phyloP scores from a whole-genome alignment of 768 basidiomycete species.

The Dendrothele bispora region DNA sequence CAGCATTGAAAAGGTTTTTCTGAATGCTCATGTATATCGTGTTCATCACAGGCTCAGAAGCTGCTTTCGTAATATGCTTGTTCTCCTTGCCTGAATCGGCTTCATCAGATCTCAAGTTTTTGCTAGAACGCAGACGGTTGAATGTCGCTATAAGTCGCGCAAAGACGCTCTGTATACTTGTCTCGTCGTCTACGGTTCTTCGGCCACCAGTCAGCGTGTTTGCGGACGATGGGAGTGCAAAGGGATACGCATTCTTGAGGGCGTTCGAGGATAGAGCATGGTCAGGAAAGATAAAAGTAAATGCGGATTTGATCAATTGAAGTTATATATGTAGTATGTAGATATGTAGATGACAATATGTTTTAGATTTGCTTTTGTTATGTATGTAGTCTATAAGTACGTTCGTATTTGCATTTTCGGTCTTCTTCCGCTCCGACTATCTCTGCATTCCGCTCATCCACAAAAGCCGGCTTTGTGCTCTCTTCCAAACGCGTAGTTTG shows the following conservation, averaged over 20 bases:
- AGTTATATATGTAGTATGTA: too few relatives aligned
- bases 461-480: too few relatives aligned
- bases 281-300: slow-evolving; percentile 36
- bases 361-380: neutral
- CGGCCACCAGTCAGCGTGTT: slow-evolving; percentile 44
- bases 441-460: neutral
- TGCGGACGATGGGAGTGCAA: slow-evolving; percentile 41
- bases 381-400: neutral
- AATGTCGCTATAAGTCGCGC: slow-evolving; percentile 57
- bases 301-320: too few relatives aligned
- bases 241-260: slow-evolving; percentile 49
- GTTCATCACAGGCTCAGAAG: slow-evolving; percentile 44
- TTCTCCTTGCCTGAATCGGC: slow-evolving; percentile 44
- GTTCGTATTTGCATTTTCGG: neutral
- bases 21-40: neutral
- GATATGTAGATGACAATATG: neutral
- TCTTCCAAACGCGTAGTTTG: too few relatives aligned
- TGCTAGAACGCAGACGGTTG: slow-evolving; percentile 46
- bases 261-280: slow-evolving; percentile 52
- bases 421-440: neutral
- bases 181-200: slow-evolving; percentile 44
- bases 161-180: slow-evolving; percentile 48
- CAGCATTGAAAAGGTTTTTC: neutral
- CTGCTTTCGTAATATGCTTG: slow-evolving; percentile 52
- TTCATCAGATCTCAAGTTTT: slow-evolving; percentile 38